These are phyloP conservation scores for Nelumbo lutea DNA, from an alignment of 164 flowering plant species.

Conservation along the genomic window DNA sequence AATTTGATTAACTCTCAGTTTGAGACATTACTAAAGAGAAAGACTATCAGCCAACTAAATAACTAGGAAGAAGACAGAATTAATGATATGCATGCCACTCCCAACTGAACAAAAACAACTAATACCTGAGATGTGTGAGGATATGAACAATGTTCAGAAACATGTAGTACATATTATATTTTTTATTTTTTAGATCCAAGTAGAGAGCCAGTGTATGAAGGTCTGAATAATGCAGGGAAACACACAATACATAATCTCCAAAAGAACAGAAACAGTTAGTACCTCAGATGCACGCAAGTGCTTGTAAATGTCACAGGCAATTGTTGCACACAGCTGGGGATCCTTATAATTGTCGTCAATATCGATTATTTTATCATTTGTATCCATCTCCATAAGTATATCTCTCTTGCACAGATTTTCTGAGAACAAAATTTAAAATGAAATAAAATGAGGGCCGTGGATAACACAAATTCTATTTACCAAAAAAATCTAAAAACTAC, in stretches of 20 bases:
- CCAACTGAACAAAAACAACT: no score
- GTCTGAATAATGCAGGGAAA: no score
- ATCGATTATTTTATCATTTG: conserved; percentile 36
- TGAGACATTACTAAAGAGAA: no score
- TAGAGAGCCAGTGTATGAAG: no score
- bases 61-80: no score
- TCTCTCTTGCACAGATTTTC: conserved; percentile 53
- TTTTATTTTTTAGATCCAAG: no score
- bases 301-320: conserved; percentile 90
- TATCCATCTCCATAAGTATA: conserved; percentile 36
- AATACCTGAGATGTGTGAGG: no score
- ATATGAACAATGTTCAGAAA: no score
- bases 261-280: conserved; percentile 2
- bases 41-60: no score
- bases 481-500: neutral
- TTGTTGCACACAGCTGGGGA: conserved; percentile 84
- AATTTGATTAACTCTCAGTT: neutral
- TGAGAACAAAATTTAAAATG: conserved; percentile 14
- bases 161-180: no score
- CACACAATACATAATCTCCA: no score
- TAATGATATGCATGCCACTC: no score
- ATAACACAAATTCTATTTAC: neutral
- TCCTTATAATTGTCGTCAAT: conserved; percentile 52
- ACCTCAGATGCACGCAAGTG: conserved; percentile 89
- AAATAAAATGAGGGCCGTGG: neutral